Evolutionary conservation across 2,329 filamentous ascomycete genomes (phyloP).

Genomic region (Microdochium paspali): DNA sequence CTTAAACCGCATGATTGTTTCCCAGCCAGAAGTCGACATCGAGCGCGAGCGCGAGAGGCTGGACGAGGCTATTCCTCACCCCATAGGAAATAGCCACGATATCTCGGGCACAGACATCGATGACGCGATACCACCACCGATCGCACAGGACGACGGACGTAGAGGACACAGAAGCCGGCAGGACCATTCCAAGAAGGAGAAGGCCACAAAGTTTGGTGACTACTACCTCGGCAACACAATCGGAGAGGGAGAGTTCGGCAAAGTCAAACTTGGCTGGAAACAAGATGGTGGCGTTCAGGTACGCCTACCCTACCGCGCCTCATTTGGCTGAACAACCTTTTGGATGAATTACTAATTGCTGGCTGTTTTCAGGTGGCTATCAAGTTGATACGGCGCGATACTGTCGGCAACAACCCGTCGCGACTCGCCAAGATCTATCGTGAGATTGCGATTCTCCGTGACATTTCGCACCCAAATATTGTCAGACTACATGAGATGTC

Average conservation of each 20-base stretch:
- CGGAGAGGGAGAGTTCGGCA: conserved; percentile 96
- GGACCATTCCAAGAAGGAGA: conserved; percentile 51
- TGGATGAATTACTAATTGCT: conserved; percentile 2
- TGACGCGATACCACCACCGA: conserved; percentile 24
- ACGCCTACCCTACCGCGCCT: conserved; percentile 9
- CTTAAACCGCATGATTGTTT: conserved; percentile 67
- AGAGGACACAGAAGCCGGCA: conserved; percentile 47
- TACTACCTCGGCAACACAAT: conserved; percentile 94
- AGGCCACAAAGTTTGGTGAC: conserved; percentile 85
- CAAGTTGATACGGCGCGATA: conserved; percentile 87
- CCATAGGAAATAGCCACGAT: conserved; percentile 25
- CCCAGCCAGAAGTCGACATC: conserved; percentile 65
- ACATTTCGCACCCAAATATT: conserved; percentile 91
- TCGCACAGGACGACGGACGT: conserved; percentile 35
- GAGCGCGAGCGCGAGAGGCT: conserved; percentile 63
- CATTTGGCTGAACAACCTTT: too few relatives aligned
- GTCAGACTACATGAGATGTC: conserved; percentile 97
- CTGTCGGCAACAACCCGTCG: conserved; percentile 77
- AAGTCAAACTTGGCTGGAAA: conserved; percentile 98
- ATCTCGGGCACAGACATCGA: conserved; percentile 19
- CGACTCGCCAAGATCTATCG: conserved; percentile 94
- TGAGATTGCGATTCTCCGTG: conserved; percentile 84
- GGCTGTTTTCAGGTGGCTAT: conserved; percentile 65
- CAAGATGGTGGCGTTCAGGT: conserved; percentile 83
- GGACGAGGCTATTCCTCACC: conserved; percentile 45